Base-by-base conservation (phyloP, 1,284 basidiomycete genomes). In the Pascua guehoae region DNA sequence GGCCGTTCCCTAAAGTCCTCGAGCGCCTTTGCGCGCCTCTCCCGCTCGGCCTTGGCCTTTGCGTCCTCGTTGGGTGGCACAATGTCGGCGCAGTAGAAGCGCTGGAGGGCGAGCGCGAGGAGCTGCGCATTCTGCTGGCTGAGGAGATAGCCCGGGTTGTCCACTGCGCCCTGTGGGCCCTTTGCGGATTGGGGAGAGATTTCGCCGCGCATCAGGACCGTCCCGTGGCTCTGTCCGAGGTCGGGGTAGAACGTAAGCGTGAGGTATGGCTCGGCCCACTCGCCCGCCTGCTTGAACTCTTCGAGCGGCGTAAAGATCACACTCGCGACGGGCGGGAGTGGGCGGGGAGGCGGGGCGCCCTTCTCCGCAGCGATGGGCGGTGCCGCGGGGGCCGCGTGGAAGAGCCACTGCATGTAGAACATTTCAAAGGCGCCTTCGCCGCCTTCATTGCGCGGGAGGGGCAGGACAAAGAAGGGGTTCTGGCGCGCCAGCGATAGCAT, bases 171-270 rank as follows among this genome's bases (percentile, higher is more conserved):
- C 0, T 52, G 54, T 1, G 69, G 64, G 2, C 68, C 66, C 17
- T 66, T 58, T 11, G 71, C 66, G 2, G 71, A 60, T 9, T 69
- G 66, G 1, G 88, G 85, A 0, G 91, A 91, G 61, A 98, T 87
- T 75, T 98, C 95, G 16, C 95, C 96, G 41, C 93, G 83, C 78
- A 98, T 82, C 8, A 99, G 83, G 0, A 97, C 91, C 44, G 89
- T 73, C 14, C 85, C 86, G 72, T 98, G 94, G 8, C 86, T 86
- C 32, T 82, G 72, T 1, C 86, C 84, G 8, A 98, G 78, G 70
- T 98, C 95, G 42, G 94, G 88, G 77, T 98, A 97, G 74, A 91
- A 86, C 8, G 95, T 96, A 48, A 98, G 72, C 40, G 91, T 88
- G 32, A 99, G 82, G 69, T 90, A 88, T 0, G 95, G 94, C 41